These are phyloP conservation scores for Rhododendron kiyosumense DNA, from an alignment of 148 eudicot species.

Conservation along the genomic window DNA sequence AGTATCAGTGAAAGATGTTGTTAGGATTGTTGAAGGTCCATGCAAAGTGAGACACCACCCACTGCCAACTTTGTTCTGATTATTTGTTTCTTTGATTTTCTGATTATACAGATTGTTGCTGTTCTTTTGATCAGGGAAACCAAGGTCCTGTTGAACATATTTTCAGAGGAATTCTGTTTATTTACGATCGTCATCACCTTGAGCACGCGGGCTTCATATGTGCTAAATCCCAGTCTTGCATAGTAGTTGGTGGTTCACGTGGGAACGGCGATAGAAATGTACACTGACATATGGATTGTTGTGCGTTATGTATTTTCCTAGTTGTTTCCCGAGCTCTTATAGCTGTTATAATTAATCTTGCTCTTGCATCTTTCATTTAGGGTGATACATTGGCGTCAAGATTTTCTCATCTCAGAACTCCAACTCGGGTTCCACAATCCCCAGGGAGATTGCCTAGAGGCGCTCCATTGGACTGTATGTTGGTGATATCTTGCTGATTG, in stretches of 20 bases:
- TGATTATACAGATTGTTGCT: neutral
- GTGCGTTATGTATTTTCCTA: neutral
- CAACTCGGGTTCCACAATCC: constrained; percentile 64
- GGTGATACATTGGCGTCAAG: constrained; percentile 50
- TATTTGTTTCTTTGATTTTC: neutral
- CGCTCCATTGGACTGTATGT: constrained; percentile 57
- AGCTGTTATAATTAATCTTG: constrained; percentile 4
- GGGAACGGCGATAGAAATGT: constrained; percentile 64
- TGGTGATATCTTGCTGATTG: neutral
- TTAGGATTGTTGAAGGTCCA: constrained; percentile 74
- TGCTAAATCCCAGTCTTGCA: constrained; percentile 75
- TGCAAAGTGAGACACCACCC: constrained; percentile 45
- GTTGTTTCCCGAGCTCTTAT: neutral
- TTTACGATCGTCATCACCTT: constrained; percentile 90
- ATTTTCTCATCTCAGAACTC: constrained; percentile 56
- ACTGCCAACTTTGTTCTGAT: neutral
- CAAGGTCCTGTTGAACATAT: constrained; percentile 99
- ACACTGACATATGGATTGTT: neutral
- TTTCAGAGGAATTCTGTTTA: constrained; percentile 64
- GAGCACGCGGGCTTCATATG: constrained; percentile 99
- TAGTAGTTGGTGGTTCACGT: constrained; percentile 83
- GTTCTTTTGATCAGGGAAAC: constrained; percentile 56
- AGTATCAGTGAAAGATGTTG: constrained; percentile 83
- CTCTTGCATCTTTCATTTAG: constrained; percentile 25
- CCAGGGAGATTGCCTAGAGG: constrained; percentile 86